Evolutionary conservation across 1,284 basidiomycete species (phyloP).

Genomic region (Microbotryum scabiosae): DNA sequence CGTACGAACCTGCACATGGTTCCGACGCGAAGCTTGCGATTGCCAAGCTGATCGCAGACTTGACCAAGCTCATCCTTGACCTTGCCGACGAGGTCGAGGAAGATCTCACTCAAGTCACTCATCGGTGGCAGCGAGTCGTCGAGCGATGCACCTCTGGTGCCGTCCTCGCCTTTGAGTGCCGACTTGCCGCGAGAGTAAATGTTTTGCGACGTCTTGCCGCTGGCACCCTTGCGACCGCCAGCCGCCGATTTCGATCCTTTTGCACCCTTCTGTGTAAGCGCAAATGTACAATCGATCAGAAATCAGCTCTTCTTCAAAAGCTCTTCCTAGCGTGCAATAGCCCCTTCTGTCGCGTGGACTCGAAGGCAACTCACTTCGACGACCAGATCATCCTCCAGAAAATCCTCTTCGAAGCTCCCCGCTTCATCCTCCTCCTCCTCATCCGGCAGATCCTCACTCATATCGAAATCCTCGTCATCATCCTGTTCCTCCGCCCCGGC

Average conservation of each 20-base stretch:
- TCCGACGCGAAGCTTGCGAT: slow-evolving; percentile 79
- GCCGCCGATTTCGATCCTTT: background rate
- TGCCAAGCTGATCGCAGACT: slow-evolving; percentile 61
- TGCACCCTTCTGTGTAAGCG: background rate
- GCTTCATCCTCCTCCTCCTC: background rate
- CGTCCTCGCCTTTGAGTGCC: background rate
- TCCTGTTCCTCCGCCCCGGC: no score
- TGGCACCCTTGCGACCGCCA: no score
- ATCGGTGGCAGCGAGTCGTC: slow-evolving; percentile 59
- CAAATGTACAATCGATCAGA: no score
- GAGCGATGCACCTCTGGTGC: slow-evolving; percentile 14
- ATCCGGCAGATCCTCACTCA: background rate
- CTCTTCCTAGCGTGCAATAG: background rate
- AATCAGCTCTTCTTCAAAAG: background rate
- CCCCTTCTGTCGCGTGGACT: background rate
- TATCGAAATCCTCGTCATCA: background rate
- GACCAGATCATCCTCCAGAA: background rate
- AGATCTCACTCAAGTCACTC: slow-evolving; percentile 70
- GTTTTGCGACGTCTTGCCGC: no score
- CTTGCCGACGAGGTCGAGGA: slow-evolving; percentile 67
- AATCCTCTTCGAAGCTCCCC: background rate
- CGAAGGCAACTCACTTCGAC: background rate
- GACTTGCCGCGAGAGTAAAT: no score
- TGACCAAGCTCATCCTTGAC: slow-evolving; percentile 56
- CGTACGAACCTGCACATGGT: slow-evolving; percentile 70